Conservation (phyloP, 805 yeast genomes). For the Cyberlindnera nakhonratchasimensis region DNA sequence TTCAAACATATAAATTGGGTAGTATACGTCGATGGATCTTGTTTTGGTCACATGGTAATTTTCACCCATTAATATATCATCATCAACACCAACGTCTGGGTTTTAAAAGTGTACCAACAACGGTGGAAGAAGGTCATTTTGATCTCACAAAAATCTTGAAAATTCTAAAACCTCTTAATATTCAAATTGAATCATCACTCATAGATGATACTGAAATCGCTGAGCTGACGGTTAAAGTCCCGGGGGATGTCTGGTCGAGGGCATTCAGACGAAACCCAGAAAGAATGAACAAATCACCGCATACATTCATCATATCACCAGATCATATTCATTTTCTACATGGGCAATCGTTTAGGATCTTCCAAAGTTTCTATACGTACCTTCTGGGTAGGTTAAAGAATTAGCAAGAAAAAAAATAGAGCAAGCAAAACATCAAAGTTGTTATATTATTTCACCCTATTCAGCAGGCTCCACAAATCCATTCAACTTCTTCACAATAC, state of each 20-base stretch:
- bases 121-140: conserved; percentile 17
- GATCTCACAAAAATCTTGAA: conserved; percentile 10
- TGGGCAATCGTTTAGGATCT: conserved; percentile 16
- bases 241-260: conserved; percentile 29
- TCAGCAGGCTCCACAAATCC: conserved; percentile 16
- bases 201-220: neutral
- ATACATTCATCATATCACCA: conserved; percentile 13
- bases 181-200: neutral
- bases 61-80: conserved; percentile 15
- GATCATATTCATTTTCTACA: conserved; percentile 18
- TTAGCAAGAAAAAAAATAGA: neutral
- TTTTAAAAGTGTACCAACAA: conserved; percentile 7
- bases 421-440: too few species aligned
- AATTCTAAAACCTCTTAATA: neutral
- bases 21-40: conserved; percentile 26
- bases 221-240: conserved; percentile 1
- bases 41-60: conserved; percentile 23
- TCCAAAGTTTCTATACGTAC: conserved; percentile 26
- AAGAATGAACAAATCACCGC: conserved; percentile 1
- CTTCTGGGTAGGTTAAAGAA: conserved; percentile 5
- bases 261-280: conserved; percentile 21
- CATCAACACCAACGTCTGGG: conserved; percentile 4
- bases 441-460: too few species aligned
- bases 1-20: conserved; percentile 23
- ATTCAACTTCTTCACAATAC: conserved; percentile 35